Evolutionary conservation across 2,329 filamentous ascomycete genomes (phyloP).

Genomic region (Trichoderma lentiforme): DNA sequence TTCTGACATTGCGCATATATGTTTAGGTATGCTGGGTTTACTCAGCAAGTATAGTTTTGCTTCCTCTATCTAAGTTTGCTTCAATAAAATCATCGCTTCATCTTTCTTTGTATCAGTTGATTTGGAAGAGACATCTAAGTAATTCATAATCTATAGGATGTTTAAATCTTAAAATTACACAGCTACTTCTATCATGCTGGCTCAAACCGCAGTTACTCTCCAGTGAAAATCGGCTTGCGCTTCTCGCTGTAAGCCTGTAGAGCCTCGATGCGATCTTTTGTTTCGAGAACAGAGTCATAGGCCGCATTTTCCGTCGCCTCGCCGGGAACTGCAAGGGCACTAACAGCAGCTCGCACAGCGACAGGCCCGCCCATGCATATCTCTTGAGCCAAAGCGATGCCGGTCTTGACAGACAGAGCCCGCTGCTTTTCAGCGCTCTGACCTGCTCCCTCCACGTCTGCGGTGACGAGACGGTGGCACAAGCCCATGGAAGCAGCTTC

Average conservation of each 20-base stretch:
- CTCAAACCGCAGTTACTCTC: no score
- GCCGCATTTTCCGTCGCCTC: neutral
- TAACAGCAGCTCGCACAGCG: constrained; percentile 73
- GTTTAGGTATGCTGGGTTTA: neutral
- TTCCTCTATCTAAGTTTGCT: neutral
- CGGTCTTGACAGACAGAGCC: neutral
- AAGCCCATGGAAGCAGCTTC: neutral
- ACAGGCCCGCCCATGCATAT: constrained; percentile 86
- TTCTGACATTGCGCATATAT: neutral
- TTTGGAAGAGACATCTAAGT: neutral
- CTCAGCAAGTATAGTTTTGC: neutral
- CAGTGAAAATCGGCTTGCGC: no score
- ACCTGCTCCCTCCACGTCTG: neutral
- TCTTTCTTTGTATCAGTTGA: neutral
- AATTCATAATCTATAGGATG: no score
- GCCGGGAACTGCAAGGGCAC: constrained; percentile 59
- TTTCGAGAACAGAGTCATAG: neutral
- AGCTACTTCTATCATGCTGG: no score
- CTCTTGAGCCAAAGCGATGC: constrained; percentile 29
- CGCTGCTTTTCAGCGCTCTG: neutral
- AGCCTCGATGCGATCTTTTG: neutral
- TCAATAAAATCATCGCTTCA: neutral
- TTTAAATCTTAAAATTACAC: no score
- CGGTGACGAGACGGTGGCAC: neutral
- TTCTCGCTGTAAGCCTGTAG: neutral